A percentile compares a stretch with the other conserved stretches of the same genome.
phyloP scores from a whole-genome alignment of 2,329 filamentous ascomycete species.

The Rhynchosporium agropyri region DNA sequence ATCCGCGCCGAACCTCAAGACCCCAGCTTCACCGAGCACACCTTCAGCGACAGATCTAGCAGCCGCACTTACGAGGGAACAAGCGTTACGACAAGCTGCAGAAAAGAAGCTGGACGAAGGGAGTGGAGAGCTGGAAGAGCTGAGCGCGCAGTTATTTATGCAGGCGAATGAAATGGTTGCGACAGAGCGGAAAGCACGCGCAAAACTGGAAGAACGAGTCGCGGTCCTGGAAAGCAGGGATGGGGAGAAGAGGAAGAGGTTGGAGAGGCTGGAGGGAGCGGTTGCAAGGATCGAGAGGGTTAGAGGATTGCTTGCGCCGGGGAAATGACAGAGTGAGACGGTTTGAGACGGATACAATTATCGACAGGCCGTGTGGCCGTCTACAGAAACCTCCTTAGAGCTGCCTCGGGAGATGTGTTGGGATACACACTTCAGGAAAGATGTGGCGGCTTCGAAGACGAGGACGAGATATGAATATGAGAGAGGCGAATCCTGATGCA shows the following conservation, averaged over 20 bases:
- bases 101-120: constrained; percentile 69
- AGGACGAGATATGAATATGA: neutral
- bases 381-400: constrained; percentile 21
- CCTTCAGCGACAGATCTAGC: constrained; percentile 54
- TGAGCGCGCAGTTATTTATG: constrained; percentile 74
- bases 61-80: constrained; percentile 66
- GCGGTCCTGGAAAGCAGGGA: constrained; percentile 70
- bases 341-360: constrained; percentile 6
- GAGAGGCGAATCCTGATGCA: neutral
- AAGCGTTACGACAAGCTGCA: constrained; percentile 66
- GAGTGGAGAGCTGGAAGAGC: constrained; percentile 75
- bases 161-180: constrained; percentile 90
- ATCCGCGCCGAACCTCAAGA: constrained; percentile 47
- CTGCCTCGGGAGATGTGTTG: constrained; percentile 33
- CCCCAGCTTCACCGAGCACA: constrained; percentile 30
- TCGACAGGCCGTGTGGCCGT: constrained; percentile 8
- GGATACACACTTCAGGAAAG: constrained; percentile 20
- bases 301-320: constrained; percentile 55
- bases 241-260: constrained; percentile 65
- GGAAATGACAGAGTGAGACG: constrained; percentile 27
- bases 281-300: constrained; percentile 73
- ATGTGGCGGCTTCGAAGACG: constrained; percentile 20
- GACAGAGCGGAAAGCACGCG: constrained; percentile 69
- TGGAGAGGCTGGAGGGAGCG: constrained; percentile 73
- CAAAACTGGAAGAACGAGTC: constrained; percentile 71